Conservation (phyloP, 768 basidiomycete species). For the Xerocomus potaroensis region DNA sequence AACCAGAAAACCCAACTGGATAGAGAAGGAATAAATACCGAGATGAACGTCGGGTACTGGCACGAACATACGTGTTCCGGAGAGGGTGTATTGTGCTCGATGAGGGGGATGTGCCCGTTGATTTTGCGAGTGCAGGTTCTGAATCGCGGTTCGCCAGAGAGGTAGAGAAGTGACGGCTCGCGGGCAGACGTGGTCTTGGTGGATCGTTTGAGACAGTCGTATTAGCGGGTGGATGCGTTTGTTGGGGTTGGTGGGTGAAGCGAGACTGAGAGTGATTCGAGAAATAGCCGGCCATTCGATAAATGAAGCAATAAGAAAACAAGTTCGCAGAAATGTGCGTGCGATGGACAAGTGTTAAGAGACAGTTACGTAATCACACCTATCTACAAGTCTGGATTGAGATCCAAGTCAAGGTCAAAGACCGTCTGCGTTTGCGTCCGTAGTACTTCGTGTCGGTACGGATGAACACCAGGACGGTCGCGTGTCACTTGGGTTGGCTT, state of each 20-base stretch:
- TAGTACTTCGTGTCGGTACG: slow-evolving; percentile 69
- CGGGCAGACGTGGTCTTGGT: slow-evolving; percentile 45
- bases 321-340: background rate
- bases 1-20: slow-evolving; percentile 89
- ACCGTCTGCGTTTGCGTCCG: slow-evolving; percentile 56
- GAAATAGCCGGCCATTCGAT: slow-evolving; percentile 68
- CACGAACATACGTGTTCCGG: slow-evolving; percentile 79
- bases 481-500: slow-evolving; percentile 43
- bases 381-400: slow-evolving; percentile 72
- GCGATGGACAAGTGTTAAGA: slow-evolving; percentile 12
- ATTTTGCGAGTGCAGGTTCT: slow-evolving; percentile 39
- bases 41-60: slow-evolving; percentile 14
- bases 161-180: slow-evolving; percentile 75
- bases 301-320: slow-evolving; percentile 25
- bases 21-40: slow-evolving; percentile 16
- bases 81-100: slow-evolving; percentile 61
- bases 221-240: no score
- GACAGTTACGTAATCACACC: slow-evolving; percentile 22
- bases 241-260: slow-evolving; percentile 49
- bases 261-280: slow-evolving; percentile 78
- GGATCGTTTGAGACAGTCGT: slow-evolving; percentile 18
- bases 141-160: slow-evolving; percentile 40
- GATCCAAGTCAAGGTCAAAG: slow-evolving; percentile 79
- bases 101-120: slow-evolving; percentile 17
- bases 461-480: slow-evolving; percentile 53